A percentile compares a stretch with the other conserved stretches of the same genome.
These are phyloP conservation scores for Phylloporus sp. DNA, from an alignment of 768 basidiomycete genomes.

Conservation along the genomic window DNA sequence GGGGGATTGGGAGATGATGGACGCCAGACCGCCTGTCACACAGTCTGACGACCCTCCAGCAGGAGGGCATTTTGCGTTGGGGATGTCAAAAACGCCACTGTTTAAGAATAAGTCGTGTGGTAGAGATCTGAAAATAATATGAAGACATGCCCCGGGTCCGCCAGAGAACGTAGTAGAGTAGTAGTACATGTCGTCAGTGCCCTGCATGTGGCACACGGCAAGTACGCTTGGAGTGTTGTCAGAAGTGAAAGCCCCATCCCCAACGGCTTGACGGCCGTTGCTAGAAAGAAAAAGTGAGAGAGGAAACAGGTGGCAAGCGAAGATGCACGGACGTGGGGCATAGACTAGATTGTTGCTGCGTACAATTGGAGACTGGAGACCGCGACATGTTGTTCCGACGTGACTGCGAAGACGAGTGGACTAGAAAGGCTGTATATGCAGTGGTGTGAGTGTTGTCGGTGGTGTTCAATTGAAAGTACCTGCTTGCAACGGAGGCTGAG, in stretches of 20 bases:
- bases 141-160: slow-evolving; percentile 72
- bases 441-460: not conserved
- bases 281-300: slow-evolving; percentile 38
- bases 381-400: slow-evolving; percentile 88
- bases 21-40: slow-evolving; percentile 92
- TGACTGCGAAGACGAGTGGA: slow-evolving; percentile 38
- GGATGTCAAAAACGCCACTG: slow-evolving; percentile 96
- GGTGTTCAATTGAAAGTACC: too few species aligned
- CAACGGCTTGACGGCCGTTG: slow-evolving; percentile 97
- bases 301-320: not conserved
- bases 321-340: slow-evolving; percentile 74
- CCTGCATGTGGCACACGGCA: slow-evolving; percentile 82
- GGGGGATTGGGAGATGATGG: slow-evolving; percentile 46
- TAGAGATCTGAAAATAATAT: not conserved
- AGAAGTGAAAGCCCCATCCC: slow-evolving; percentile 88
- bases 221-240: slow-evolving; percentile 76
- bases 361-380: slow-evolving; percentile 65
- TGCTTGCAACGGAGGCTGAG: too few species aligned
- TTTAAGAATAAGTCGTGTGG: slow-evolving; percentile 4
- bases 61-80: slow-evolving; percentile 90
- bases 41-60: slow-evolving; percentile 92
- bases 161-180: slow-evolving; percentile 94
- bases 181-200: slow-evolving; percentile 80
- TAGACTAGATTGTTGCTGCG: slow-evolving; percentile 85
- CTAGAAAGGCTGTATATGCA: not conserved